phyloP scores from a whole-genome alignment of 768 basidiomycete genomes.

The Royoungia palumana region DNA sequence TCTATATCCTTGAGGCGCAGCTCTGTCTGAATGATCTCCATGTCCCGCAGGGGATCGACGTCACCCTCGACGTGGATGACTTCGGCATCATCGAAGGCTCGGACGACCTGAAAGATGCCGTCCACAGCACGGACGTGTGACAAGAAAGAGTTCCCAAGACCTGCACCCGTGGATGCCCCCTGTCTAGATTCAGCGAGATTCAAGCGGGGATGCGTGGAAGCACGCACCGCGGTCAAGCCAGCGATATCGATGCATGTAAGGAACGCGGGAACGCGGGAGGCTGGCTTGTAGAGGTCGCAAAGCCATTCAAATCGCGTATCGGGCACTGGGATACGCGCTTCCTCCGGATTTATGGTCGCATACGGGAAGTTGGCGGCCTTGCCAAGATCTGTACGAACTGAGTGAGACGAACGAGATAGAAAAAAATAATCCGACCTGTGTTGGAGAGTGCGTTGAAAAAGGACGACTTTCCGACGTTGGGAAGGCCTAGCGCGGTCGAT shows the following conservation, averaged over 20 bases:
- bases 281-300: conserved; percentile 85
- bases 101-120: conserved; percentile 97
- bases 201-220: neutral
- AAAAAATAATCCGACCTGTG: conserved; percentile 54
- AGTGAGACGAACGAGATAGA: neutral
- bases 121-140: conserved; percentile 98
- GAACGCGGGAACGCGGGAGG: conserved; percentile 84
- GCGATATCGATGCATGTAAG: conserved; percentile 99
- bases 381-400: conserved; percentile 60
- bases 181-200: conserved; percentile 30
- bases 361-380: conserved; percentile 99
- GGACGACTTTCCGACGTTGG: conserved; percentile 98
- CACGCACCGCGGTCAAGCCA: conserved; percentile 84
- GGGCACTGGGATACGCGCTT: conserved; percentile 94
- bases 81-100: conserved; percentile 98
- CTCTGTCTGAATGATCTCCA: conserved; percentile 96
- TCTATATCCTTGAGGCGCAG: conserved; percentile 96
- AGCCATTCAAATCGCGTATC: conserved; percentile 96
- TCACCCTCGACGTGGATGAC: conserved; percentile 99
- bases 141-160: conserved; percentile 95
- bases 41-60: conserved; percentile 92
- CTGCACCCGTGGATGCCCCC: conserved; percentile 97
- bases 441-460: conserved; percentile 97
- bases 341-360: conserved; percentile 89
- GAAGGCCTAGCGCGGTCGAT: conserved; percentile 55